phyloP scores from a whole-genome alignment of 768 basidiomycete species.

The Leccinum broughii region DNA sequence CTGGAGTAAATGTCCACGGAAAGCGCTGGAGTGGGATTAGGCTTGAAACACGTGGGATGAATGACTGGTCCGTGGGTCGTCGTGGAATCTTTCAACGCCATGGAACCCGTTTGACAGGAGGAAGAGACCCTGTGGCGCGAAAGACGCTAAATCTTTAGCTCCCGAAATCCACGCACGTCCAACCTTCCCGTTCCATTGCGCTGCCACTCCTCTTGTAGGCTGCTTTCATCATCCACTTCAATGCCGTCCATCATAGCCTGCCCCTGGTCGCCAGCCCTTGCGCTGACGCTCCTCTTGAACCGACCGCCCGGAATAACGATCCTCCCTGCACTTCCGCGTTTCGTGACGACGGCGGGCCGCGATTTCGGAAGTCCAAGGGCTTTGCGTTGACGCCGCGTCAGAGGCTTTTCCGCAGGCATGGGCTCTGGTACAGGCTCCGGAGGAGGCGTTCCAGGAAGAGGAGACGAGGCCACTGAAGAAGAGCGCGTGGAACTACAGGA shows the following conservation, averaged over 20 bases:
- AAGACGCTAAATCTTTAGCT: slow-evolving; percentile 60
- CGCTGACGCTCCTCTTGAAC: slow-evolving; percentile 34
- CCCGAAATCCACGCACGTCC: slow-evolving; percentile 76
- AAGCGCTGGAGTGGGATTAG: slow-evolving; percentile 6
- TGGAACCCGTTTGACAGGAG: not conserved
- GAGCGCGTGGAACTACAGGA: slow-evolving; percentile 33
- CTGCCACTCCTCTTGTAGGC: slow-evolving; percentile 51
- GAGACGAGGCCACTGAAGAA: slow-evolving; percentile 35
- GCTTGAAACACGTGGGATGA: slow-evolving; percentile 8
- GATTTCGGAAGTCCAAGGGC: slow-evolving; percentile 65
- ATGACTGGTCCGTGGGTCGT: slow-evolving; percentile 12
- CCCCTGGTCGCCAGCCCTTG: slow-evolving; percentile 11
- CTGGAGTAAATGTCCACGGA: slow-evolving; percentile 22
- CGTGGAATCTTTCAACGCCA: slow-evolving; percentile 15
- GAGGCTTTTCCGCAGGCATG: slow-evolving; percentile 31
- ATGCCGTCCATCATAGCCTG: slow-evolving; percentile 20
- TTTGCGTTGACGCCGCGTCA: slow-evolving; percentile 72
- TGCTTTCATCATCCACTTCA: slow-evolving; percentile 34
- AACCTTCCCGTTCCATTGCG: slow-evolving; percentile 70
- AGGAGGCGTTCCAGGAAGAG: slow-evolving; percentile 38
- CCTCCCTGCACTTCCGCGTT: slow-evolving; percentile 49
- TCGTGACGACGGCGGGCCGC: slow-evolving; percentile 35
- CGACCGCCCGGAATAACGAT: slow-evolving; percentile 63
- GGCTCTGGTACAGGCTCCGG: slow-evolving; percentile 24
- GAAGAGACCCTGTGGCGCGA: not conserved